Evolutionary conservation across 192 early-diverging fungal species (phyloP).

Genomic region (Podila epigama): DNA sequence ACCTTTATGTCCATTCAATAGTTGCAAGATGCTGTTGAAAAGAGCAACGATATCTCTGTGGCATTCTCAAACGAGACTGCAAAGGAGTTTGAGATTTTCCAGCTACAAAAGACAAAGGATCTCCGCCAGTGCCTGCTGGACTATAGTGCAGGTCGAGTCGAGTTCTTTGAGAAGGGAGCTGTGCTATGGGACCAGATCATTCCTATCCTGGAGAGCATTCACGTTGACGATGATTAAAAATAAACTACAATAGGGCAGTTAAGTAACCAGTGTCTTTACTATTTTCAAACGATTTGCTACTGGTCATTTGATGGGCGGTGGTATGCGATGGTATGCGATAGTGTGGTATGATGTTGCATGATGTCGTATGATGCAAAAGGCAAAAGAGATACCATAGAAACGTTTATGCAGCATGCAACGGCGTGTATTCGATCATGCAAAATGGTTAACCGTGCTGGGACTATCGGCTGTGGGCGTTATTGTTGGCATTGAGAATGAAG

Average conservation of each 20-base stretch:
- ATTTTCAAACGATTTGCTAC: no score
- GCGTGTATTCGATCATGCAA: no score
- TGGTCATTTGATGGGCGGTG: no score
- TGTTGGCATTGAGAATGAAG: no score
- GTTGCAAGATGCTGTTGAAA: constrained; percentile 84
- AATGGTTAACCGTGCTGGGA: no score
- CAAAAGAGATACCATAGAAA: not conserved
- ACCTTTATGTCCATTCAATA: constrained; percentile 48
- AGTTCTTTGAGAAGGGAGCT: constrained; percentile 80
- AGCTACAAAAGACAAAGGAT: constrained; percentile 79
- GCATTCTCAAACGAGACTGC: constrained; percentile 80
- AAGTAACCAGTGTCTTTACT: no score
- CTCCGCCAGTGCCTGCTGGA: constrained; percentile 78
- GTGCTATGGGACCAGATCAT: constrained; percentile 87
- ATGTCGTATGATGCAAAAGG: not conserved
- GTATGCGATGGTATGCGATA: no score
- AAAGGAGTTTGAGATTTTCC: constrained; percentile 88
- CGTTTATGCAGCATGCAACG: not conserved
- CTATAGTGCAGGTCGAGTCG: constrained; percentile 81
- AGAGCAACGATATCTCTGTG: constrained; percentile 71
- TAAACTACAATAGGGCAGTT: no score
- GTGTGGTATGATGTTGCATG: no score
- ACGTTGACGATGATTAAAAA: constrained; percentile 37
- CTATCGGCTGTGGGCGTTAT: no score
- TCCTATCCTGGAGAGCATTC: constrained; percentile 77